A percentile compares a stretch with the other conserved stretches of the same genome.
Evolutionary conservation across 805 yeast species (phyloP).

Genomic region (Wickerhamiella cacticola): DNA sequence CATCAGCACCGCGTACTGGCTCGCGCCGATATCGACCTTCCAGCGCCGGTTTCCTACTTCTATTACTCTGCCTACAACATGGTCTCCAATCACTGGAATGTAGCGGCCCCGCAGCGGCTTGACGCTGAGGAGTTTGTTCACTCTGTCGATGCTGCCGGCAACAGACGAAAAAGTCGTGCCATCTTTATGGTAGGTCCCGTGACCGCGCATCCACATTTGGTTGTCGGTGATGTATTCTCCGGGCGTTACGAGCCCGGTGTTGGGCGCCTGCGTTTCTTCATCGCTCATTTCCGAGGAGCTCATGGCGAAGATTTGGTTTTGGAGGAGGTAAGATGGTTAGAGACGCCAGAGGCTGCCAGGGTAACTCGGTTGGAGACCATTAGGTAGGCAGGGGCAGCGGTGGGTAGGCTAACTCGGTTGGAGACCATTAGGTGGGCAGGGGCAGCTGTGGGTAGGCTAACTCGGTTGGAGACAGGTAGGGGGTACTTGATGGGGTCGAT

Average conservation of each 20-base stretch:
- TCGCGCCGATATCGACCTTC: conserved; percentile 95
- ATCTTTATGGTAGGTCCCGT: conserved; percentile 68
- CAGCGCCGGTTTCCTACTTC: conserved; percentile 91
- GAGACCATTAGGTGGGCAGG: no score
- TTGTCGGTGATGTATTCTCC: conserved; percentile 95
- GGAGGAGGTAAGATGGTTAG: no score
- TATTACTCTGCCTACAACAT: conserved; percentile 81
- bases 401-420: no score
- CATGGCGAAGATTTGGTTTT: not conserved
- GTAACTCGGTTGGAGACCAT: no score
- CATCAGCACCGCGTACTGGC: conserved; percentile 82
- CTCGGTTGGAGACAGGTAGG: no score
- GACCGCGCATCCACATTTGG: conserved; percentile 97
- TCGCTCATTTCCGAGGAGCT: conserved; percentile 9
- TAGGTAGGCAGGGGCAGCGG: no score
- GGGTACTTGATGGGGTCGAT: no score
- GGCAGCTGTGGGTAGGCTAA: no score
- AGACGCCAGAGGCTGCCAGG: no score
- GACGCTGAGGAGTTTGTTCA: conserved; percentile 76
- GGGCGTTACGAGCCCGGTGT: conserved; percentile 60
- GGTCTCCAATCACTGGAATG: conserved; percentile 93
- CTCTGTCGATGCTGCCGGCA: conserved; percentile 80
- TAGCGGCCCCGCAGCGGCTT: conserved; percentile 78
- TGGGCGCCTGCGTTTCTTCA: conserved; percentile 7
- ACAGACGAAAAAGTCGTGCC: conserved; percentile 78